phyloP scores from a whole-genome alignment of 129 eudicot species.

The Rutidosis leptorrhynchoides region DNA sequence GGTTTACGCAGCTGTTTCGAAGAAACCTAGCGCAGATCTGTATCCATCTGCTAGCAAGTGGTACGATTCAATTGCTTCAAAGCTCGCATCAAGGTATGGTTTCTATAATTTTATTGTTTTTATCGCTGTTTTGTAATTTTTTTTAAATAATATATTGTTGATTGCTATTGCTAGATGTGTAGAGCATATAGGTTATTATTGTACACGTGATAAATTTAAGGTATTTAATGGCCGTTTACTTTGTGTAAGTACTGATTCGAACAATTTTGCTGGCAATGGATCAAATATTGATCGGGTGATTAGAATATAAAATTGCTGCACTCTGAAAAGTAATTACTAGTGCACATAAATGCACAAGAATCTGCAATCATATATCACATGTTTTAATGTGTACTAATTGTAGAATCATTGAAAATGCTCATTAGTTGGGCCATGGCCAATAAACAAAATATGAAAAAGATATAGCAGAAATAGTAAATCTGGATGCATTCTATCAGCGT shows the following conservation, averaged over 20 bases:
- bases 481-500: too few relatives aligned
- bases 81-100: slow-evolving; percentile 60
- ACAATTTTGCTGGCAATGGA: too few relatives aligned
- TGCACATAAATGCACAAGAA: too few relatives aligned
- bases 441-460: background rate
- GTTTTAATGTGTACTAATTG: too few relatives aligned
- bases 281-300: too few relatives aligned
- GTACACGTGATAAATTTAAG: background rate
- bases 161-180: background rate
- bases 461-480: background rate
- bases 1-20: slow-evolving; percentile 68
- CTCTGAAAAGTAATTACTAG: too few relatives aligned
- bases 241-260: too few relatives aligned
- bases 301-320: too few relatives aligned
- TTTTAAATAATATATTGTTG: background rate
- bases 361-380: too few relatives aligned
- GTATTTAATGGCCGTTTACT: too few relatives aligned
- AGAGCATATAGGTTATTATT: background rate
- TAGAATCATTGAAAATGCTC: background rate
- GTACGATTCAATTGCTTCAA: slow-evolving; percentile 49
- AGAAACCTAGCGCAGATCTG: slow-evolving; percentile 54
- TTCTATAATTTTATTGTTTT: background rate
- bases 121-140: background rate
- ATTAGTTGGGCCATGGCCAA: background rate
- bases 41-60: slow-evolving; percentile 85